Percentiles rank a stretch among this genome's conserved stretches.
Conservation (phyloP, 2,329 filamentous ascomycete genomes). For the Colletotrichum salicis region DNA sequence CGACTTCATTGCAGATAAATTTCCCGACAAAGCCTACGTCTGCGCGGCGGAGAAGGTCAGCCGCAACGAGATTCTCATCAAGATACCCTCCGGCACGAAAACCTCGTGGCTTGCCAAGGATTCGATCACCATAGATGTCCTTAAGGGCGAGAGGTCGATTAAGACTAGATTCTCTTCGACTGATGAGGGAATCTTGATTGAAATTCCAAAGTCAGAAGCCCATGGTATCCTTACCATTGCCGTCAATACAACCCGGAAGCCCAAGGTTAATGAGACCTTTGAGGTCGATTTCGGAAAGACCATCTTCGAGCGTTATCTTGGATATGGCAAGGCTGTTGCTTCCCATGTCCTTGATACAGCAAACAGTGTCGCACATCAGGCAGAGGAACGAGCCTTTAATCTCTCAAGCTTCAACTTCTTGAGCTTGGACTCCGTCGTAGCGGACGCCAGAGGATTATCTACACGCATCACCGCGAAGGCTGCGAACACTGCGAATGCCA, state of each 20-base stretch:
- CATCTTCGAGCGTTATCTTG: slow-evolving; percentile 55
- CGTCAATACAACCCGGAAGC: slow-evolving; percentile 67
- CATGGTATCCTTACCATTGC: slow-evolving; percentile 68
- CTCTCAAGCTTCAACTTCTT: slow-evolving; percentile 11
- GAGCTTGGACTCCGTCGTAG: background rate
- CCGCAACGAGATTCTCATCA: slow-evolving; percentile 64
- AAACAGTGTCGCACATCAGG: slow-evolving; percentile 46
- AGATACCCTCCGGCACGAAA: slow-evolving; percentile 62
- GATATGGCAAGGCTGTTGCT: slow-evolving; percentile 55
- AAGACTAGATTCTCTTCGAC: slow-evolving; percentile 59
- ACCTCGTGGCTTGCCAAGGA: slow-evolving; percentile 66
- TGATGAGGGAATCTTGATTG: slow-evolving; percentile 63
- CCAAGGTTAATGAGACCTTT: slow-evolving; percentile 70
- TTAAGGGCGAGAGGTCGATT: slow-evolving; percentile 58
- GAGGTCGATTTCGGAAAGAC: slow-evolving; percentile 68
- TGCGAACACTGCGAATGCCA: slow-evolving; percentile 3
- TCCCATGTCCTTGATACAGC: slow-evolving; percentile 51
- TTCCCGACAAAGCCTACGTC: slow-evolving; percentile 45
- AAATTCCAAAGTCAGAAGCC: slow-evolving; percentile 64
- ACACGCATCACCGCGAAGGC: slow-evolving; percentile 17
- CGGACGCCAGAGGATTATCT: slow-evolving; percentile 20
- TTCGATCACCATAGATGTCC: slow-evolving; percentile 66
- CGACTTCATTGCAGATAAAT: slow-evolving; percentile 53
- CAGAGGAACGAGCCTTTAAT: slow-evolving; percentile 36
- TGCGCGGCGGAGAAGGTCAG: slow-evolving; percentile 59